These are phyloP conservation scores for Lunularia cruciata DNA, from an alignment of 225 moss, liverwort and hornwort species.

Conservation along the genomic window DNA sequence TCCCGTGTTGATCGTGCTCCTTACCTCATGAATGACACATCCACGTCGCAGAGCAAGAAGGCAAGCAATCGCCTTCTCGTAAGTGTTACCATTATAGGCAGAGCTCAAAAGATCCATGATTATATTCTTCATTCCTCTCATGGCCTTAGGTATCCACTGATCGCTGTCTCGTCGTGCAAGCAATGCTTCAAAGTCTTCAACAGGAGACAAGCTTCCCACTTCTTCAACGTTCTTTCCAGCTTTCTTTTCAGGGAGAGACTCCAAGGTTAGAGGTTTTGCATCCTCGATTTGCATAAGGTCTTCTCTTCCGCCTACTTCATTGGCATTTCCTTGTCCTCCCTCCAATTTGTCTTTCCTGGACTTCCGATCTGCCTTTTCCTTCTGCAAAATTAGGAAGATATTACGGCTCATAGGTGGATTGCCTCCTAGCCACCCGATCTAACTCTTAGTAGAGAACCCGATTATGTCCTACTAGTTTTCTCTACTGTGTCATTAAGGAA, in stretches of 20 bases:
- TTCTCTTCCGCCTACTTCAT: slow-evolving; percentile 51
- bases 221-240: slow-evolving; percentile 72
- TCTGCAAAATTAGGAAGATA: slow-evolving; percentile 35
- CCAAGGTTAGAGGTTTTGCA: slow-evolving; percentile 64
- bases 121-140: slow-evolving; percentile 83
- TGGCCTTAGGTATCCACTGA: slow-evolving; percentile 78
- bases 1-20: neutral
- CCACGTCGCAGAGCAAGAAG: slow-evolving; percentile 70
- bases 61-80: slow-evolving; percentile 78
- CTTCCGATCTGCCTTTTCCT: slow-evolving; percentile 53
- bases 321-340: slow-evolving; percentile 45
- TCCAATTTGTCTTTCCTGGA: slow-evolving; percentile 77
- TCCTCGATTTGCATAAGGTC: slow-evolving; percentile 59
- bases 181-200: slow-evolving; percentile 84
- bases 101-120: slow-evolving; percentile 77
- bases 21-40: slow-evolving; percentile 85
- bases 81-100: slow-evolving; percentile 89
- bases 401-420: neutral
- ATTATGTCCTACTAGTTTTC: too few species aligned
- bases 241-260: slow-evolving; percentile 64
- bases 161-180: slow-evolving; percentile 81
- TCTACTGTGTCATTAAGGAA: too few species aligned
- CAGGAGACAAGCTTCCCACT: slow-evolving; percentile 75
- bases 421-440: neutral
- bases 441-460: too few species aligned